phyloP scores from a whole-genome alignment of 371 early-diverging fungal genomes.

The Mortierella sp. region DNA sequence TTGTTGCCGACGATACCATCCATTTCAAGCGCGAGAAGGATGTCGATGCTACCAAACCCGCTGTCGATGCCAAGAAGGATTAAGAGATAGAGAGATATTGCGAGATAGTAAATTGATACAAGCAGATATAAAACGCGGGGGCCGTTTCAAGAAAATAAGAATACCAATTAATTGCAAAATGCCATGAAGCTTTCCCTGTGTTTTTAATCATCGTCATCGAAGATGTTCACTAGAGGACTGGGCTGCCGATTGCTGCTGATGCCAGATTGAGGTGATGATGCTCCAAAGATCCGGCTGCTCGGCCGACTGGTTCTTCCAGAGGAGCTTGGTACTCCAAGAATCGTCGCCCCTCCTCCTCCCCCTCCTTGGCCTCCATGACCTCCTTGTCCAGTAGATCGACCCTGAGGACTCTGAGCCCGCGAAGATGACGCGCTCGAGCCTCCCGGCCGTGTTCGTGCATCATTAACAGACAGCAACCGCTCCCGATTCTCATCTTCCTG shows the following conservation, averaged over 20 bases:
- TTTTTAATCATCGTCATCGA: slow-evolving; percentile 34
- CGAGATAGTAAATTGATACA: neutral
- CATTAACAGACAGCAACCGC: slow-evolving; percentile 22
- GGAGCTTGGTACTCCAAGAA: neutral
- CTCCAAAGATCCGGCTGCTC: slow-evolving; percentile 38
- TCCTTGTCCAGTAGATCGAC: neutral
- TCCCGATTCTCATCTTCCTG: slow-evolving; percentile 31
- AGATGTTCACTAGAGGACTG: slow-evolving; percentile 42
- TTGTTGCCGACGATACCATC: neutral
- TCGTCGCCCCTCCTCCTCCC: neutral
- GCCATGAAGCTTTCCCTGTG: neutral
- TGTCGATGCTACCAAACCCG: too few species aligned
- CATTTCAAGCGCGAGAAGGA: neutral
- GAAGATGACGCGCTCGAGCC: slow-evolving; percentile 25
- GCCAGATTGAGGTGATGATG: slow-evolving; percentile 8
- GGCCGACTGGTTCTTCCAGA: slow-evolving; percentile 32
- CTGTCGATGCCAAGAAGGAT: neutral
- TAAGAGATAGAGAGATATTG: neutral
- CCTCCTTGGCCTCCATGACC: neutral
- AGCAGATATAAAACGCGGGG: neutral
- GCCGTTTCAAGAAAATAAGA: neutral
- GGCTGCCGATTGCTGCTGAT: slow-evolving; percentile 18
- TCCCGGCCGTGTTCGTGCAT: slow-evolving; percentile 19
- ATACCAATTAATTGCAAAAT: neutral
- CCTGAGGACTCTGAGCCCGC: slow-evolving; percentile 40